Evolutionary conservation across 1,284 basidiomycete genomes (phyloP), one percentile per base, ranked within the genome.

Genomic region (Moniliella sp.): DNA sequence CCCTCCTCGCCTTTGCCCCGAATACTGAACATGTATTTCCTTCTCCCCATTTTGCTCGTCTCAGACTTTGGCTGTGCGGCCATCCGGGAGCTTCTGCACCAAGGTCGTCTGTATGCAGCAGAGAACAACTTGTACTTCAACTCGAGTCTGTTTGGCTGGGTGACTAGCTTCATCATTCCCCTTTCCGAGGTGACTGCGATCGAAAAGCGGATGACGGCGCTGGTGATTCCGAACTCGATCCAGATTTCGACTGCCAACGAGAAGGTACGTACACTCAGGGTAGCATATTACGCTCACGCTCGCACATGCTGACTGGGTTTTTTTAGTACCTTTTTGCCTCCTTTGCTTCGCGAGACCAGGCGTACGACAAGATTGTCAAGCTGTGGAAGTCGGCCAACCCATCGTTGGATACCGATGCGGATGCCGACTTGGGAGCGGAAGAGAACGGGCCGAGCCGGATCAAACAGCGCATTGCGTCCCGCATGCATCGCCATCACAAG

Each of bases 121-220:
- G 91, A 97, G 63, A 88, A 94, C 62, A 84, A 94, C 57, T 71
- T 94, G 11, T 93, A 82, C n/a, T 97, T 97, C 67, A 80, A 97
- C 54, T 86, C 91, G 14, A 97, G 93, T 60, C 91, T 99, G 33
- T 91, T 97, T 62, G 88, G 88, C 28, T 97, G 88, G 88, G 78
- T 93, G 36, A 94, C 86, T 12, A 78, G 88, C 55, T 81, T 84
- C 41, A 75, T 76, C 25, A 73, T 97, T 36, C 78, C 88, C 3
- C 88, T 94, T 45, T 73, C 75, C 51, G 84, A 94, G 47, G 76
- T 97, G 36, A 75, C 72, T 19, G 67, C 73, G 9, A 73, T 99
- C 28, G 88, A 97, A 59, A 94, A 94, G 69, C 80, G 77, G 50
- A 97, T 88, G 83, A 97, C 91, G 0, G 88, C 88, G 1, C 79